Evolutionary conservation across 345 rosid genomes (phyloP), one percentile per base, ranked within the genome.

Genomic region (Adansonia digitata): DNA sequence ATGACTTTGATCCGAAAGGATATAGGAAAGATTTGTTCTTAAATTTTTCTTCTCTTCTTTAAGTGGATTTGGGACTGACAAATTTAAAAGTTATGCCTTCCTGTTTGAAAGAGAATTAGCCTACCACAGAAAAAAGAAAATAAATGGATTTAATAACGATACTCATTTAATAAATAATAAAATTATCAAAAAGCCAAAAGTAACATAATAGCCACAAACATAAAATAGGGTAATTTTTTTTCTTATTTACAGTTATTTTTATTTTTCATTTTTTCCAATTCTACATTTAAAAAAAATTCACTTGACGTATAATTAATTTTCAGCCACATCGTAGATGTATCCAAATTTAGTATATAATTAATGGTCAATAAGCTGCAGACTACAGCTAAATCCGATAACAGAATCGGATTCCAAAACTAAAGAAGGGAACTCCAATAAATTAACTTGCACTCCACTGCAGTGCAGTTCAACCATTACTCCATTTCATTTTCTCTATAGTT

Each of bases 361-460:
- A 13, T 63, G 61, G 65, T 42, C 62, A 49, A 67, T 24, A 75
- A 24, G 69, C 39, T 37, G n/a, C n/a, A n/a, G 3, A 3, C 74
- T 56, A 61, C 67, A 42, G 26, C 37, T n/a, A 57, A 34, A 24
- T 6, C 52, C 69, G 78, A 5, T 67, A 26, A 27, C 52, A 71
- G 85, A 78, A 86, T 84, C 86, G 4, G 87, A 86, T 86, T 79
- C 86, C 65, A 65, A 72, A 11, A n/a, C 18, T 5, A 72, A 64
- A 49, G 6, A 17, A 17, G 42, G 70, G 24, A 62, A 15, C 43
- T n/a, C 69, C 57, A 42, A 51, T 63, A 46, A 29, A 35, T 35
- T 5, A 49, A 43, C 48, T 61, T 26, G 12, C n/a, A n/a, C n/a
- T n/a, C n/a, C n/a, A n/a, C n/a, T n/a, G n/a, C n/a, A n/a, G n/a